phyloP scores from a whole-genome alignment of 2,329 filamentous ascomycete species.

The Trichoderma koningiopsis region DNA sequence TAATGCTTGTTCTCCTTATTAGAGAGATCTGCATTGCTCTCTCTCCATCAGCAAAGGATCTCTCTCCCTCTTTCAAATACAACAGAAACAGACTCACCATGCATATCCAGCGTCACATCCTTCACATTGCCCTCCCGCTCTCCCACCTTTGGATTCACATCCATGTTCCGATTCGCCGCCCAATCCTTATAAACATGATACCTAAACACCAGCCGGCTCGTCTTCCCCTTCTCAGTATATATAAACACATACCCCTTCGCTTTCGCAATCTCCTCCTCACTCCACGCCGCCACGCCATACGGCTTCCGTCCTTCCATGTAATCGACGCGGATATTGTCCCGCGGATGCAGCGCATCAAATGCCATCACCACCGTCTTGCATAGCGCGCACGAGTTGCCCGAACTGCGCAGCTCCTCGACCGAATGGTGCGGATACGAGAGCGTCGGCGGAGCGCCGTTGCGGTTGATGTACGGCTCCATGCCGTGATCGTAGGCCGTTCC shows the following conservation, averaged over 20 bases:
- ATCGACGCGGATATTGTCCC: neutral
- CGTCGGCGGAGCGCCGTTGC: conserved; percentile 1
- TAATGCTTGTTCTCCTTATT: conserved; percentile 1
- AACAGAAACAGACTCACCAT: neutral
- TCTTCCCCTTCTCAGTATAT: conserved; percentile 7
- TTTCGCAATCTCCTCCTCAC: neutral
- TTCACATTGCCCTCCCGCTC: conserved; percentile 14
- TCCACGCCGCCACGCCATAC: conserved; percentile 1
- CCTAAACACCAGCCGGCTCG: conserved; percentile 1
- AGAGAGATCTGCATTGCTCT: neutral
- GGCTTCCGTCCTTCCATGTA: conserved; percentile 20
- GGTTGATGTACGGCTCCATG: conserved; percentile 5
- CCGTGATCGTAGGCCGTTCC: conserved; percentile 16
- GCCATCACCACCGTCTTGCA: conserved; percentile 12
- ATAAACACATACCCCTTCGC: conserved; percentile 3
- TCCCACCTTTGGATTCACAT: conserved; percentile 4
- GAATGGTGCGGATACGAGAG: conserved; percentile 9
- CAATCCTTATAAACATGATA: conserved; percentile 11
- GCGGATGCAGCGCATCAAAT: conserved; percentile 12
- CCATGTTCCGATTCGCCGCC: conserved; percentile 18
- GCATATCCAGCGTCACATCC: conserved; percentile 10
- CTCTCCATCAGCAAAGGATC: neutral
- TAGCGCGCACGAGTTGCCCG: neutral
- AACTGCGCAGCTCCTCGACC: neutral
- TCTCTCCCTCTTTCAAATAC: no score